A percentile compares a stretch with the other conserved stretches of the same genome.
phyloP scores from a whole-genome alignment of 495 filamentous ascomycete species.

The Astrothelium macrocarpum region DNA sequence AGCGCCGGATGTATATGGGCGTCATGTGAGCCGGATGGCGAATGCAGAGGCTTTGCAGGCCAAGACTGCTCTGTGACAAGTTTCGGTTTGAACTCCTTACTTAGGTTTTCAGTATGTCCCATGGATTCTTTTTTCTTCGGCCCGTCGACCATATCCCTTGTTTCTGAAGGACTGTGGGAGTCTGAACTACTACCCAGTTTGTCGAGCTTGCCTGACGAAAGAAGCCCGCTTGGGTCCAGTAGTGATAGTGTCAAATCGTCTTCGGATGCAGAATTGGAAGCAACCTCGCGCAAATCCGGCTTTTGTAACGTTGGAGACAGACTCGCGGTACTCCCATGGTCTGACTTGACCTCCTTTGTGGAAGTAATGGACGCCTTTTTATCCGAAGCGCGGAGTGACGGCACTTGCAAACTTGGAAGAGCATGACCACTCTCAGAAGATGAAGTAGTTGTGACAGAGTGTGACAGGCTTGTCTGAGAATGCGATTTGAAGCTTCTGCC shows the following conservation, averaged over 20 bases:
- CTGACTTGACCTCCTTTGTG: background rate
- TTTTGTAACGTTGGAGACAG: background rate
- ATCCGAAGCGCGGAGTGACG: background rate
- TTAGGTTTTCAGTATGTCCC: background rate
- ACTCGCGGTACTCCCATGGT: background rate
- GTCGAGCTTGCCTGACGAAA: background rate
- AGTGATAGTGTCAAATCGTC: background rate
- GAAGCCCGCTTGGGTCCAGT: background rate
- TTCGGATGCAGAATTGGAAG: background rate
- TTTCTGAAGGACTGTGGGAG: background rate
- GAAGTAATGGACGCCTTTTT: background rate
- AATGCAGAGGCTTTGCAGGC: background rate
- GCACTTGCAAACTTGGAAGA: background rate
- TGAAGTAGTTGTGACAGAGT: background rate
- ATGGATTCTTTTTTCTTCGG: background rate
- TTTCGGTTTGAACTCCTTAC: background rate
- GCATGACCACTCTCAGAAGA: background rate
- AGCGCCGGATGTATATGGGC: slow-evolving; percentile 2
- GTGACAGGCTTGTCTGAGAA: background rate
- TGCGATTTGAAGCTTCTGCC: background rate
- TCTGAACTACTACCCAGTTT: background rate
- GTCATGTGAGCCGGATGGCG: background rate
- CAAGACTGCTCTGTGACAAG: background rate
- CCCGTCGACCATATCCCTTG: background rate
- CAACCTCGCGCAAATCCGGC: background rate